Base-by-base conservation (phyloP, 495 filamentous ascomycete genomes). In the Neurospora tetrasperma region DNA sequence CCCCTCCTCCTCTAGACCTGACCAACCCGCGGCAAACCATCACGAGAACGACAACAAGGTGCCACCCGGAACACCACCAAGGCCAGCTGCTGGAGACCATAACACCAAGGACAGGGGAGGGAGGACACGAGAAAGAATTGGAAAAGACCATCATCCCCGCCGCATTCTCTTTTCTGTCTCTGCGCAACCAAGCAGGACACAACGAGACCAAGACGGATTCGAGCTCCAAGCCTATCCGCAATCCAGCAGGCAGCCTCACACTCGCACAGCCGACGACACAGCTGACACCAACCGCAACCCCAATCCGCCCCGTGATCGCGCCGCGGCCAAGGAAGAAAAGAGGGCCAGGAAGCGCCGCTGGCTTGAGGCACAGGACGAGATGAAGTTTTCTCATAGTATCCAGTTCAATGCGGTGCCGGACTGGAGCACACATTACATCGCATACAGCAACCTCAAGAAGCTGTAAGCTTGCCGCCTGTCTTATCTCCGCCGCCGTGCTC, bases 331-430 rank as follows among this genome's bases (percentile, higher is more conserved):
- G 70, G 74, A 80, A 75, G 72, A 75, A 11, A 85, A 82, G 78
- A 80, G 81, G n/a, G 81, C 80, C 69, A 81, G 81, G 75, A 88
- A 89, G 82, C 84, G 82, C 75, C 77, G 82, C 69, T 84, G 86
- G 84, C 86, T 90, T 59, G 86, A 88, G 73, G 81, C 88, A 79
- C 88, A 84, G 71, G 89, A 90, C 90, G 93, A 94, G 75, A 99
- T 99, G 96, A 98, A 98, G 89, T 99, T 99, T 86, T 98, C 96
- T 69, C 96, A 98, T 80, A 98, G 96, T 83, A 90, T 99, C 75
- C 96, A 99, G 84, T 99, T 99, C 84, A 99, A 99, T 83, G 94
- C 96, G 72, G 96, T 99, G 72, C 96, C 96, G 27, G 96, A 99
- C 80, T 99, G 96, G 96, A 98, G 94, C 84, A 92, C 90, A 74